Conservation (phyloP, 169 alveolate species). For the Cryptosporidium canis region DNA sequence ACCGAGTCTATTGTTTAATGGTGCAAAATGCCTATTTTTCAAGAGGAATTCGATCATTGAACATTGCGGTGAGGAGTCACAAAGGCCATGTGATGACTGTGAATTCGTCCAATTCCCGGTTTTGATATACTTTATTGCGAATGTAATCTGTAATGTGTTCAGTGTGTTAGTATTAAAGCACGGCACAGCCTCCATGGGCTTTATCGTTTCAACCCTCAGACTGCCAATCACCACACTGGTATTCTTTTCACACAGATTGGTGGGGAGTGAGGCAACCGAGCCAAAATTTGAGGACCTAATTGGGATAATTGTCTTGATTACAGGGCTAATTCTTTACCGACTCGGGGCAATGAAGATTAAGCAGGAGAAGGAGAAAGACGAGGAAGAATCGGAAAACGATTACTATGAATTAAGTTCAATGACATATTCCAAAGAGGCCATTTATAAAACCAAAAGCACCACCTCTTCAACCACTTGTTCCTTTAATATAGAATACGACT, state of each 20-base stretch:
- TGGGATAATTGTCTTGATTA: conserved; percentile 42
- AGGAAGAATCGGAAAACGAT: neutral
- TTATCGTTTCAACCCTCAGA: conserved; percentile 72
- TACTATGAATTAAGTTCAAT: conserved; percentile 63
- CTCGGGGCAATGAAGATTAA: conserved; percentile 19
- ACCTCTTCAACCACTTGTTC: conserved; percentile 54
- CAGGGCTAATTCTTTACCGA: conserved; percentile 26
- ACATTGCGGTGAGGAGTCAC: conserved; percentile 51
- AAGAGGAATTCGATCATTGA: neutral
- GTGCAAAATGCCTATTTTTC: conserved; percentile 63
- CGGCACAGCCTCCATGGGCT: conserved; percentile 69
- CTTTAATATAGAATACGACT: conserved; percentile 35
- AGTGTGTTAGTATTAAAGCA: conserved; percentile 67
- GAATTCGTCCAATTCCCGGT: conserved; percentile 60
- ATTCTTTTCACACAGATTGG: conserved; percentile 63
- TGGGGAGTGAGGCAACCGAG: conserved; percentile 72
- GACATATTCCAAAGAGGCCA: neutral
- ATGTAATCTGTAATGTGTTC: conserved; percentile 67
- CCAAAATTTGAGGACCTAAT: conserved; percentile 59
- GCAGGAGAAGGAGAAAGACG: conserved; percentile 20
- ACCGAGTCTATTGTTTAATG: conserved; percentile 17
- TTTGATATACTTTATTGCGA: conserved; percentile 47
- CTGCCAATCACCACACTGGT: conserved; percentile 73
- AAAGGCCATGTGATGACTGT: conserved; percentile 72
- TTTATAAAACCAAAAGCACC: neutral